Conservation (phyloP, 345 rosid species). For the Populus tremula region DNA sequence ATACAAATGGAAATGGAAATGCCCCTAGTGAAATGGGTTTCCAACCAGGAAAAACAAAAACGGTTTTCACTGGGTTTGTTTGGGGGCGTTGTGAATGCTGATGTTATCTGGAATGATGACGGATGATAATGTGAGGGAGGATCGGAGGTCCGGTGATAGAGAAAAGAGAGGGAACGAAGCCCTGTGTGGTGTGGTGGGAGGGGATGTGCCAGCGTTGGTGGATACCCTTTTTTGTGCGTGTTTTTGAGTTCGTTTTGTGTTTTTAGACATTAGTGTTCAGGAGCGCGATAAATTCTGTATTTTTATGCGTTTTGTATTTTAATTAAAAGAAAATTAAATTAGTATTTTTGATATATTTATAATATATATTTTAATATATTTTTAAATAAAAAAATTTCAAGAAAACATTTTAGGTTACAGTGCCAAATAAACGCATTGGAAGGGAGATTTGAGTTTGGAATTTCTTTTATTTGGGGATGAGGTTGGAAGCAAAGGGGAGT, state of each 20-base stretch:
- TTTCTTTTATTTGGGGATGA: too few species aligned
- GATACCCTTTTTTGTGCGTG: not conserved
- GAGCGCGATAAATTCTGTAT: too few species aligned
- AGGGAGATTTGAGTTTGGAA: too few species aligned
- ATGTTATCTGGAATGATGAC: not conserved
- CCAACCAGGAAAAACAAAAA: not conserved
- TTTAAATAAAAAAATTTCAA: too few species aligned
- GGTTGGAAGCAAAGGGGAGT: too few species aligned
- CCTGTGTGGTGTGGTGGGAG: constrained; percentile 2
- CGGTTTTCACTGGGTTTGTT: not conserved
- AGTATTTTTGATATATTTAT: too few species aligned
- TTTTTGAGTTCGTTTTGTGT: not conserved
- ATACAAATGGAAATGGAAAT: constrained; percentile 1
- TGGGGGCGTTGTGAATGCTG: not conserved
- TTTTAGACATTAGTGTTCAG: too few species aligned
- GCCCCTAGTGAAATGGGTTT: not conserved
- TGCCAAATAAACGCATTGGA: too few species aligned
- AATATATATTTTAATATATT: too few species aligned
- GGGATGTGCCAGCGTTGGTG: not conserved
- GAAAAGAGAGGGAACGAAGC: constrained; percentile 18
- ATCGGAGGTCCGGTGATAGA: constrained; percentile 31
- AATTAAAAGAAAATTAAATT: too few species aligned
- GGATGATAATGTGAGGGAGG: constrained; percentile 21
- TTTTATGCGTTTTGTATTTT: too few species aligned
- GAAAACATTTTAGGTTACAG: too few species aligned